These are phyloP conservation scores for Epicoccum sorghinum DNA, from an alignment of 2,329 filamentous ascomycete species.

Conservation along the genomic window DNA sequence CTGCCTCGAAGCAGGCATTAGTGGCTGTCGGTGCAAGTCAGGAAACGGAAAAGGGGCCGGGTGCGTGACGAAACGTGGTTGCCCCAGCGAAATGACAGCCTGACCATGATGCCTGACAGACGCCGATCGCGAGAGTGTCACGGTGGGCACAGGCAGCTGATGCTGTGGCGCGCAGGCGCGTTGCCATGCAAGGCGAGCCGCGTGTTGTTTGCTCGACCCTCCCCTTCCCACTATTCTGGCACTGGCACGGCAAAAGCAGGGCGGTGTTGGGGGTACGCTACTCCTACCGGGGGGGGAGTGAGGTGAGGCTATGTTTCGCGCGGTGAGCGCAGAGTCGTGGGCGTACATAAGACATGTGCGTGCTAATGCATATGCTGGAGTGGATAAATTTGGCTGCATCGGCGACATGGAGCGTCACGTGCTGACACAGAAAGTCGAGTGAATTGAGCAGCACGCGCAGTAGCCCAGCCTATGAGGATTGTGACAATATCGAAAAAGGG, in stretches of 20 bases:
- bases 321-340: constrained; percentile 25
- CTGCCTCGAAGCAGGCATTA: constrained; percentile 32
- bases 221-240: not conserved
- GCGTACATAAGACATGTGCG: constrained; percentile 32
- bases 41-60: constrained; percentile 25
- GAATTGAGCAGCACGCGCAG: constrained; percentile 14
- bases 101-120: constrained; percentile 22
- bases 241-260: not conserved
- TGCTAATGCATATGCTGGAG: constrained; percentile 27
- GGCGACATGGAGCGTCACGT: constrained; percentile 31
- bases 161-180: not conserved
- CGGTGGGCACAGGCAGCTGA: not conserved
- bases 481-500: constrained; percentile 38
- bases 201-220: not conserved
- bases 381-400: constrained; percentile 20
- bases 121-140: constrained; percentile 1
- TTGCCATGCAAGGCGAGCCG: constrained; percentile 10
- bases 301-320: constrained; percentile 19
- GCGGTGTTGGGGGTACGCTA: not conserved
- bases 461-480: constrained; percentile 17
- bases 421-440: constrained; percentile 15
- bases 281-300: not conserved
- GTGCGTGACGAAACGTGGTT: constrained; percentile 19
- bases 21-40: constrained; percentile 24
- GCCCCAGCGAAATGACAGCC: constrained; percentile 26